Evolutionary conservation across 2,329 filamentous ascomycete genomes (phyloP).

Genomic region (Monilinia polystroma): DNA sequence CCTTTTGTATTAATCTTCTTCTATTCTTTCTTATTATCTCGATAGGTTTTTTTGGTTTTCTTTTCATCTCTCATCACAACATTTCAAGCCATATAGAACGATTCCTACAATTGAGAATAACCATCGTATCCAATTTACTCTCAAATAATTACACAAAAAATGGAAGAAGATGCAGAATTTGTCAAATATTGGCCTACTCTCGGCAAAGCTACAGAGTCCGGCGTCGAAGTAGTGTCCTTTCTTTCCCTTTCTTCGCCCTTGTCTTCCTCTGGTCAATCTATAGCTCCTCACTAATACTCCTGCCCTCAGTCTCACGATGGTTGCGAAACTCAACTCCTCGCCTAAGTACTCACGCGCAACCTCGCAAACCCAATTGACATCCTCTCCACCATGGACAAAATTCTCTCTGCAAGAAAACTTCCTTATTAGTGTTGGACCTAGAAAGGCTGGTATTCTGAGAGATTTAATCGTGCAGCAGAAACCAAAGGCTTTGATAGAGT

Average conservation of each 20-base stretch:
- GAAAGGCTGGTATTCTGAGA: conserved; percentile 68
- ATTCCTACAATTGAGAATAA: no score
- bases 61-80: neutral
- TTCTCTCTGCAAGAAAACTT: conserved; percentile 63
- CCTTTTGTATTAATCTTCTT: no score
- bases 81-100: neutral
- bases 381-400: conserved; percentile 66
- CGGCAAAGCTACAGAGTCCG: neutral
- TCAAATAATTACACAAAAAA: neutral
- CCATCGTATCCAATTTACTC: neutral
- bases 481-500: conserved; percentile 68
- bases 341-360: conserved; percentile 46
- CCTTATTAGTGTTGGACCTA: conserved; percentile 74
- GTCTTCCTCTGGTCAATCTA: neutral
- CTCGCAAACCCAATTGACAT: conserved; percentile 62
- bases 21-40: neutral
- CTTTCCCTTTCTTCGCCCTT: neutral
- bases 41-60: neutral
- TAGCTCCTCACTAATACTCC: neutral
- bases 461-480: conserved; percentile 66
- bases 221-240: conserved; percentile 4
- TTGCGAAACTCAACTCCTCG: conserved; percentile 69
- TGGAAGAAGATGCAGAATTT: conserved; percentile 1
- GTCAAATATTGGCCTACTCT: conserved; percentile 1
- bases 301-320: conserved; percentile 59